Conservation (phyloP, 169 alveolate species). For the Babesia gibsoni region DNA sequence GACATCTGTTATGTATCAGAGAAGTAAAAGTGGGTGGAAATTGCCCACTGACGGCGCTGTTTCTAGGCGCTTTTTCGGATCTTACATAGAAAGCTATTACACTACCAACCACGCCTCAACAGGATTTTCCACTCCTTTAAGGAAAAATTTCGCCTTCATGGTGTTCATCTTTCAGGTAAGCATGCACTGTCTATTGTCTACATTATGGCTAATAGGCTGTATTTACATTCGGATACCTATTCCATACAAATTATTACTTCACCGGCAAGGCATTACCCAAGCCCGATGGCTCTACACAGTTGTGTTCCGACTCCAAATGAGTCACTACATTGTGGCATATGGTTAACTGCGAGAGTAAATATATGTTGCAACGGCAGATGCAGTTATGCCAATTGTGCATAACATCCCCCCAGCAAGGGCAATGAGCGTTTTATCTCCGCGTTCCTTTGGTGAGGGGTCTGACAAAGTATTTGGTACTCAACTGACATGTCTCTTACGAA, state of each 20-base stretch:
- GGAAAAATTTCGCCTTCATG: slow-evolving; percentile 36
- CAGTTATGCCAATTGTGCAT: slow-evolving; percentile 22
- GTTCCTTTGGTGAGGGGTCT: neutral
- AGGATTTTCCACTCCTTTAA: slow-evolving; percentile 63
- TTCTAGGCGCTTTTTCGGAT: slow-evolving; percentile 39
- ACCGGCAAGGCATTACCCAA: slow-evolving; percentile 80
- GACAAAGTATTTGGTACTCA: no score
- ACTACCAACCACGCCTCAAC: slow-evolving; percentile 64
- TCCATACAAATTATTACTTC: slow-evolving; percentile 80
- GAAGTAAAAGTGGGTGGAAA: no score
- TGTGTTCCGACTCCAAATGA: slow-evolving; percentile 72
- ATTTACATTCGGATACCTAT: slow-evolving; percentile 70
- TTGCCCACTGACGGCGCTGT: neutral
- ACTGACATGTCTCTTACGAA: no score
- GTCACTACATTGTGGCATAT: neutral
- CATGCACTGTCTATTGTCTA: neutral
- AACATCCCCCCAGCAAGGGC: slow-evolving; percentile 41
- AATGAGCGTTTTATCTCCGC: neutral
- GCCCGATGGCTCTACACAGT: slow-evolving; percentile 77
- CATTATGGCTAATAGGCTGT: slow-evolving; percentile 53
- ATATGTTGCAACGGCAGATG: slow-evolving; percentile 31
- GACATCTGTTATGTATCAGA: no score
- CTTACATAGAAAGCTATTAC: slow-evolving; percentile 58
- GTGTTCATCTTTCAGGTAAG: slow-evolving; percentile 54
- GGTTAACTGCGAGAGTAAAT: neutral